Percentiles rank a stretch among this genome's conserved stretches.
These are phyloP conservation scores for Fusarium goolgardi DNA, from an alignment of 2,329 filamentous ascomycete species.

Conservation along the genomic window DNA sequence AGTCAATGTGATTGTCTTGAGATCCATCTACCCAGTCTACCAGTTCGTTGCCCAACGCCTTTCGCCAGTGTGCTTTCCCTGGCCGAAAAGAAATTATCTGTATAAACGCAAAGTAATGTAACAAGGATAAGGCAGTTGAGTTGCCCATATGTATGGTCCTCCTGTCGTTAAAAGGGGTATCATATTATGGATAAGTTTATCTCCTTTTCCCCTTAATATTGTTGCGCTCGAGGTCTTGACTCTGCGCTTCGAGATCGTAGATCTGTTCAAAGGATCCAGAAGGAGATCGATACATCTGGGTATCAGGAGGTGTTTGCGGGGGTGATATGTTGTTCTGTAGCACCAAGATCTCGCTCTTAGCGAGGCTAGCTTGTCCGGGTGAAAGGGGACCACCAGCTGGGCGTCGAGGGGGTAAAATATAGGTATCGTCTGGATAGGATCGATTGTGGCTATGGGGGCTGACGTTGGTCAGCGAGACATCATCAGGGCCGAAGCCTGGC, in stretches of 20 bases:
- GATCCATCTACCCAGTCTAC: not conserved
- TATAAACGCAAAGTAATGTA: not conserved
- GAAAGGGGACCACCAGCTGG: conserved; percentile 26
- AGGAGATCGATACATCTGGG: conserved; percentile 36
- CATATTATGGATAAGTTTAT: conserved; percentile 19
- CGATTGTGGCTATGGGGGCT: conserved; percentile 25
- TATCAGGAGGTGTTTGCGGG: conserved; percentile 33
- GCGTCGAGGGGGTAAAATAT: conserved; percentile 40
- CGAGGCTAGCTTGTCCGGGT: conserved; percentile 38
- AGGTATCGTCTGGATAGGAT: conserved; percentile 16
- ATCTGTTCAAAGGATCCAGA: conserved; percentile 47
- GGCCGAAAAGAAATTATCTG: not conserved
- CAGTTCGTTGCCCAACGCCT: conserved; percentile 11
- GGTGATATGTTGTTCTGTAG: conserved; percentile 50
- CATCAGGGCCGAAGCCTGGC: conserved; percentile 50
- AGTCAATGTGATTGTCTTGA: conserved; percentile 1
- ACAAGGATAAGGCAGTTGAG: conserved; percentile 2
- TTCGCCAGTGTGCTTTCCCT: not conserved
- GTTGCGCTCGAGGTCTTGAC: conserved; percentile 42
- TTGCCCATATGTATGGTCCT: not conserved
- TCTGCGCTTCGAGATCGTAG: conserved; percentile 50
- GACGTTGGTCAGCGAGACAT: conserved; percentile 52
- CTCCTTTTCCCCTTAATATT: conserved; percentile 18
- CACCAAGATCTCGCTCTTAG: conserved; percentile 53
- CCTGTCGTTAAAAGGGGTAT: conserved; percentile 1